A percentile compares a stretch with the other conserved stretches of the same genome.
Conservation (phyloP, 805 yeast species). For the Wickerhamiella sergipiensis region DNA sequence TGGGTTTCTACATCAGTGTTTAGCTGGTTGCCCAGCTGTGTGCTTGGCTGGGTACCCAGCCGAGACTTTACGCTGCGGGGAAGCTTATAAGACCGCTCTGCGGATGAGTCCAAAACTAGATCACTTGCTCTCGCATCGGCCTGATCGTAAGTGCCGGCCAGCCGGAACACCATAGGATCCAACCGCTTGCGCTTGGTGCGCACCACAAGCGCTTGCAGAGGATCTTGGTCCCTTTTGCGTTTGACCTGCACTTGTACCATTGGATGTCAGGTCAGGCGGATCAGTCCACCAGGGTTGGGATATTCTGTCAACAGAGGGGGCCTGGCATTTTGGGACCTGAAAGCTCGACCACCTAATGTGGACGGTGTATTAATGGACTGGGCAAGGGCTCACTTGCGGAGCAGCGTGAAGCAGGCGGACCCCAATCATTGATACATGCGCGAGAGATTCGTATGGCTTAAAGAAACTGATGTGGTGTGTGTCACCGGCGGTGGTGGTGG, state of each 20-base stretch:
- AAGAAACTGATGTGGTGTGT: constrained; percentile 40
- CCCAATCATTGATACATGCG: not conserved
- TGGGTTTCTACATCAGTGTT: constrained; percentile 15
- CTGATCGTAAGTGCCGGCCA: constrained; percentile 21
- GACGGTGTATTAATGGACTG: too few relatives aligned
- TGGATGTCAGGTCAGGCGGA: not conserved
- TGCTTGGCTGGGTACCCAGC: constrained; percentile 20
- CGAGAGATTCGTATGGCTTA: constrained; percentile 10
- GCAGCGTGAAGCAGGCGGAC: too few relatives aligned
- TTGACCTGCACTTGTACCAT: constrained; percentile 56
- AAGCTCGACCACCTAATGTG: too few relatives aligned
- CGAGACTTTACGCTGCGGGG: constrained; percentile 8
- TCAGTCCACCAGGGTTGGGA: not conserved
- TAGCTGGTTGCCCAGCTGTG: constrained; percentile 11
- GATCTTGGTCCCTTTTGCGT: constrained; percentile 76
- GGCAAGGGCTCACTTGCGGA: too few relatives aligned
- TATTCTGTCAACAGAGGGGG: too few relatives aligned
- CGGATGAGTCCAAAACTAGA: not conserved
- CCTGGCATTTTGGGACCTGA: too few relatives aligned
- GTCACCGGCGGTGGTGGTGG: constrained; percentile 82
- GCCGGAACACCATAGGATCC: constrained; percentile 15
- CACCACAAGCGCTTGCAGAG: constrained; percentile 56
- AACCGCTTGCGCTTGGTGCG: constrained; percentile 12
- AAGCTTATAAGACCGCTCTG: constrained; percentile 2
- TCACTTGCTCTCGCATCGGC: constrained; percentile 11